Base-by-base conservation (phyloP, 495 filamentous ascomycete species). In the Aspergillus mulundensis region DNA sequence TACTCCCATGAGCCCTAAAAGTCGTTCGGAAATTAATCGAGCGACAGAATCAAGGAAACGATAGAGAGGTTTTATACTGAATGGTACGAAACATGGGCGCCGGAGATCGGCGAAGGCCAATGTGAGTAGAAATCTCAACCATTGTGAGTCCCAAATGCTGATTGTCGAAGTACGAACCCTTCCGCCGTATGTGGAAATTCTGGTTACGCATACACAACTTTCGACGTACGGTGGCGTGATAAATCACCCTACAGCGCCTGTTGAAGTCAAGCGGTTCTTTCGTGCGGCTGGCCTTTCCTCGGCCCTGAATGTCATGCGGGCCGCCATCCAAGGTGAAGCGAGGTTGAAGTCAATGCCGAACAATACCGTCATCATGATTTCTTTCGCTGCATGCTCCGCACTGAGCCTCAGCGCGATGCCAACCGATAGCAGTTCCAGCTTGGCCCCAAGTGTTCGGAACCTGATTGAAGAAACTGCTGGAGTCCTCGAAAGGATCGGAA, bases 361-460 rank as follows among this genome's bases (percentile, higher is more conserved):
- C 70, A 88, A 89, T 56, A 85, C 86, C 0, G 83, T 84, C 38
- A 88, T 88, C 59, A 88, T 88, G 86, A 87, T 88, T 20, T 86
- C 86, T 5, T 89, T 87, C 52, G 85, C 85, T 1, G 86, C 86
- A 16, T 87, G 85, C 60, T 85, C 87, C 44, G 84, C 85, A 1
- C 73, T 89, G 19, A 80, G 80, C 32, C 78, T 88, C 7, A 84
- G 83, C 58, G 75, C 81, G 1, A 78, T 83, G 49, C 77, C 81
- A 11, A 70, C 77, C 6, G 78, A 79, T 56, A 69, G 67, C 55
- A 66, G 57, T 50, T 84, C 81, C 10, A 84, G 79, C 40, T 67
- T 88, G 4, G 84, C 85, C 8, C 85, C 86, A 1, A 88, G 86
- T 52, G 83, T 88, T 6, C 71, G 84, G 14, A 80, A 79, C 12